phyloP scores from a whole-genome alignment of 2,329 filamentous ascomycete species.

The Calonectria pauciramosa region DNA sequence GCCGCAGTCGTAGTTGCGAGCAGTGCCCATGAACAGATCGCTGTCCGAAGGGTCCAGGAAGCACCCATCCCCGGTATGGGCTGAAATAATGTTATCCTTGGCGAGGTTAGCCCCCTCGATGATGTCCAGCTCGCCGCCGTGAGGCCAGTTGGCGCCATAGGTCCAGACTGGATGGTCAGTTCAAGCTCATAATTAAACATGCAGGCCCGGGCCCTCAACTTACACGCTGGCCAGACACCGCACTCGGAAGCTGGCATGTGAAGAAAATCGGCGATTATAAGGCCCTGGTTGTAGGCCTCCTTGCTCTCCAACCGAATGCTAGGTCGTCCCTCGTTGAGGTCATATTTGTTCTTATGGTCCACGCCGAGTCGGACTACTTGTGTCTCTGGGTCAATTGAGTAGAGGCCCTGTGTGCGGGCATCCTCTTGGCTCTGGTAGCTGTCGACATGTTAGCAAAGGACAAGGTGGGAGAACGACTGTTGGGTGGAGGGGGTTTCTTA shows the following conservation, averaged over 20 bases:
- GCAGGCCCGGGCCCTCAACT: slow-evolving; percentile 35
- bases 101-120: slow-evolving; percentile 78
- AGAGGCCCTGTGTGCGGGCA: slow-evolving; percentile 56
- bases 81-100: slow-evolving; percentile 71
- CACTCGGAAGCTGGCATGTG: slow-evolving; percentile 82
- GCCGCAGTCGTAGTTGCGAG: slow-evolving; percentile 53
- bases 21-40: slow-evolving; percentile 44
- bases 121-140: slow-evolving; percentile 76
- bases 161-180: slow-evolving; percentile 60
- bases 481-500: slow-evolving; percentile 62
- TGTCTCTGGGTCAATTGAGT: slow-evolving; percentile 56
- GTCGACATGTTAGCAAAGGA: slow-evolving; percentile 23
- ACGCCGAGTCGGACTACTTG: slow-evolving; percentile 62
- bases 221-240: slow-evolving; percentile 81
- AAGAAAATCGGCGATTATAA: slow-evolving; percentile 79
- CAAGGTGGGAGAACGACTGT: slow-evolving; percentile 11
- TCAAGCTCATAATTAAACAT: neutral
- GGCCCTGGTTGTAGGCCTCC: slow-evolving; percentile 72
- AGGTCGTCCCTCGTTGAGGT: slow-evolving; percentile 58
- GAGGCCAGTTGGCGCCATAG: slow-evolving; percentile 71
- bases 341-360: slow-evolving; percentile 56
- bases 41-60: slow-evolving; percentile 37
- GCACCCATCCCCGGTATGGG: slow-evolving; percentile 66
- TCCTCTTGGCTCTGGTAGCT: slow-evolving; percentile 61
- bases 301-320: slow-evolving; percentile 79